These are phyloP conservation scores for Meripilus lineatus DNA, from an alignment of 1,284 basidiomycete species.

Conservation along the genomic window DNA sequence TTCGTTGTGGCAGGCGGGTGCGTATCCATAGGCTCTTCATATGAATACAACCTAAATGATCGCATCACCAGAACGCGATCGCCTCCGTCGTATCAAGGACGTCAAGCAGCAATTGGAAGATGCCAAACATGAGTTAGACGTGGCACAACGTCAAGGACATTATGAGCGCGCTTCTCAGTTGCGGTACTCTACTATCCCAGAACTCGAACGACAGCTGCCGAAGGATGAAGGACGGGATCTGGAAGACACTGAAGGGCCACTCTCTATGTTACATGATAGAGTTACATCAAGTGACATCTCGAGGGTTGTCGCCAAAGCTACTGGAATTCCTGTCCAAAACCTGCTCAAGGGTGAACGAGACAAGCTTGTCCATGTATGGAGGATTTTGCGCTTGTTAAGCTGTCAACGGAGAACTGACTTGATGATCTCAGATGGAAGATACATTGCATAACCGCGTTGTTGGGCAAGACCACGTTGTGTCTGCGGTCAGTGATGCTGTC, in stretches of 20 bases:
- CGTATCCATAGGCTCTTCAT: slow-evolving; percentile 10
- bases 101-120: slow-evolving; percentile 80
- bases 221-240: slow-evolving; percentile 46
- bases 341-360: slow-evolving; percentile 88
- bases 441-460: slow-evolving; percentile 72
- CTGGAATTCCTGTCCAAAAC: slow-evolving; percentile 89
- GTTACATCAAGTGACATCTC: slow-evolving; percentile 90
- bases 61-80: slow-evolving; percentile 57
- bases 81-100: slow-evolving; percentile 75
- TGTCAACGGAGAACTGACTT: slow-evolving; percentile 4
- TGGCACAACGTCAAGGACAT: slow-evolving; percentile 81
- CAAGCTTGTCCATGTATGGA: slow-evolving; percentile 79
- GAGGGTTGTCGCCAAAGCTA: slow-evolving; percentile 82
- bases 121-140: slow-evolving; percentile 82
- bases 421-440: slow-evolving; percentile 75
- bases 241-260: slow-evolving; percentile 38
- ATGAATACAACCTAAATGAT: background rate
- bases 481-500: slow-evolving; percentile 82
- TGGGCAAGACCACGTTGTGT: slow-evolving; percentile 84
- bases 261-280: slow-evolving; percentile 77
- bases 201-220: slow-evolving; percentile 73
- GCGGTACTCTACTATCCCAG: slow-evolving; percentile 82
- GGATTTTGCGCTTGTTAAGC: background rate
- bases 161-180: slow-evolving; percentile 80
- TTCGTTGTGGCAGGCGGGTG: slow-evolving; percentile 70